Evolutionary conservation across 2,329 filamentous ascomycete genomes (phyloP).

Genomic region (Colletotrichum incanum): DNA sequence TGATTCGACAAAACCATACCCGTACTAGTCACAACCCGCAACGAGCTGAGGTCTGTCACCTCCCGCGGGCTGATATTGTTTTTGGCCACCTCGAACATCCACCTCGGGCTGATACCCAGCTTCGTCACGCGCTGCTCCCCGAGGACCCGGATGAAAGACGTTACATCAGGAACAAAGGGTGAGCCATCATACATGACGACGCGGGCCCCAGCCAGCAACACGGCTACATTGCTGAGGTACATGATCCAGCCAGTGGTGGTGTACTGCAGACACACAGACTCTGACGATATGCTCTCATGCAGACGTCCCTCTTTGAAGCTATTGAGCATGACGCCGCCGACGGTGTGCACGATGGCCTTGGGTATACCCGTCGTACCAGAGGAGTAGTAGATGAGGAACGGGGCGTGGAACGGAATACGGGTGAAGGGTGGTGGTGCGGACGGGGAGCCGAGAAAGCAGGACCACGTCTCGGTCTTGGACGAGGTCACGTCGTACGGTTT

Average conservation of each 20-base stretch:
- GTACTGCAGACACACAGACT: slow-evolving; percentile 67
- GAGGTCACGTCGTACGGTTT: slow-evolving; percentile 71
- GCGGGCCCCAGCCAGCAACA: slow-evolving; percentile 73
- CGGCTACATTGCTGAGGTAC: slow-evolving; percentile 77
- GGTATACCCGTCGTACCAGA: slow-evolving; percentile 87
- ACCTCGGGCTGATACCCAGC: slow-evolving; percentile 83
- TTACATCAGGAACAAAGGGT: slow-evolving; percentile 80
- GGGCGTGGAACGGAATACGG: slow-evolving; percentile 79
- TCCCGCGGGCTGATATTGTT: slow-evolving; percentile 73
- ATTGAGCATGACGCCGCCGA: slow-evolving; percentile 74
- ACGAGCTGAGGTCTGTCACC: slow-evolving; percentile 72
- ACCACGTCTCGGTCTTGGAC: slow-evolving; percentile 61
- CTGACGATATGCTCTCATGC: slow-evolving; percentile 60
- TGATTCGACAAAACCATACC: slow-evolving; percentile 87
- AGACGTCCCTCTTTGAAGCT: slow-evolving; percentile 71
- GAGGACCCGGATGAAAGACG: slow-evolving; percentile 74
- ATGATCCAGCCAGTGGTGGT: slow-evolving; percentile 90
- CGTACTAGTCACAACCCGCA: slow-evolving; percentile 78
- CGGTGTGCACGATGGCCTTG: slow-evolving; percentile 88
- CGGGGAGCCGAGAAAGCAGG: slow-evolving; percentile 59
- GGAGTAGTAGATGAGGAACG: slow-evolving; percentile 84
- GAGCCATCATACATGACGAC: slow-evolving; percentile 87
- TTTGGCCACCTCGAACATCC: slow-evolving; percentile 81
- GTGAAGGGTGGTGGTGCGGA: slow-evolving; percentile 65
- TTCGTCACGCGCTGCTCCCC: slow-evolving; percentile 78